Percentiles rank a stretch among this genome's conserved stretches.
These are phyloP conservation scores for Aquilaria malaccensis DNA, from an alignment of 345 rosid species.

Conservation along the genomic window DNA sequence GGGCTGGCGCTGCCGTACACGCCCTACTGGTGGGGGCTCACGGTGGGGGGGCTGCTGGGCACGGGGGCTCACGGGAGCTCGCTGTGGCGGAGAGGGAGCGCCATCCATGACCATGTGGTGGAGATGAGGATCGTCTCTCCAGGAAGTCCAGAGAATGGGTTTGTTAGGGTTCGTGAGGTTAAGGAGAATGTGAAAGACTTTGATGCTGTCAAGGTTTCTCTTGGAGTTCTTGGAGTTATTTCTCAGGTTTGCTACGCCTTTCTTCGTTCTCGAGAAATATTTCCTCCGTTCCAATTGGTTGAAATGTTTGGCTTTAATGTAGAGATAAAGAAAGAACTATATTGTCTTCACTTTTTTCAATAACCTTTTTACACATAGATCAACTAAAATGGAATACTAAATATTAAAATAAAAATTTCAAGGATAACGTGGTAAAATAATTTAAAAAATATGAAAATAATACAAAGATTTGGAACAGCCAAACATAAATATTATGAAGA, in stretches of 20 bases:
- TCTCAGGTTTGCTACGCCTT: conserved; percentile 32
- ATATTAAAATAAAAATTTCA: too few species aligned
- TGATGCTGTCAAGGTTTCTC: conserved; percentile 57
- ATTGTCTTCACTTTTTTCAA: too few species aligned
- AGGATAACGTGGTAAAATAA: too few species aligned
- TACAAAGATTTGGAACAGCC: too few species aligned
- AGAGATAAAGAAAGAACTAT: too few species aligned
- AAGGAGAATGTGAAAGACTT: conserved; percentile 27
- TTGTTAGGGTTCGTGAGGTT: conserved; percentile 36
- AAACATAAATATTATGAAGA: too few species aligned
- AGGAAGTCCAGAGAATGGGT: conserved; percentile 32
- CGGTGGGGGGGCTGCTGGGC: conserved; percentile 61
- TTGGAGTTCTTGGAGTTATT: conserved; percentile 75
- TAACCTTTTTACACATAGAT: too few species aligned
- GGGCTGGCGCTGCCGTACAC: conserved; percentile 59
- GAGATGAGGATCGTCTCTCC: conserved; percentile 50
- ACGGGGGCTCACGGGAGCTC: conserved; percentile 86
- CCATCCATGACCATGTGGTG: conserved; percentile 59
- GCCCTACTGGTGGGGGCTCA: conserved; percentile 64
- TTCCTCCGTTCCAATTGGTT: too few species aligned
- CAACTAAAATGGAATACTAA: too few species aligned
- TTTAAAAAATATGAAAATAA: too few species aligned
- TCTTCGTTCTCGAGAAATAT: not conserved
- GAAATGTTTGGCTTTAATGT: too few species aligned
- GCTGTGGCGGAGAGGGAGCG: conserved; percentile 61